phyloP scores from a whole-genome alignment of 2,329 filamentous ascomycete species.

The Akanthomyces uredinophilus region DNA sequence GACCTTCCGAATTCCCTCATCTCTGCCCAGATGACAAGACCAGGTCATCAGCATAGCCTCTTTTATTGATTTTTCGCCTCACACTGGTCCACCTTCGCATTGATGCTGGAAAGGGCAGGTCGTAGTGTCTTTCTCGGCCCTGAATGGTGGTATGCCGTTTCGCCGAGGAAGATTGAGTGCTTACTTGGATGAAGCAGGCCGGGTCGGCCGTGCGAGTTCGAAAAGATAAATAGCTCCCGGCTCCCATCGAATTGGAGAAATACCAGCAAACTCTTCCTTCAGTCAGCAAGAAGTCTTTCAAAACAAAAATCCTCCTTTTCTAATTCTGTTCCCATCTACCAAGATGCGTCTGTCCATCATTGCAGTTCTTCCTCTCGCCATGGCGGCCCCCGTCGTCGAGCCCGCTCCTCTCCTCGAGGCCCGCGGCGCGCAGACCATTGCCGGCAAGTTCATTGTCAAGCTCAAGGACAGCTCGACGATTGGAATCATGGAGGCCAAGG shows the following conservation, averaged over 20 bases:
- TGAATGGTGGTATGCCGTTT: neutral
- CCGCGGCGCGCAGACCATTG: constrained; percentile 16
- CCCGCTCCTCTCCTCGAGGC: constrained; percentile 11
- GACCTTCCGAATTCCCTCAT: constrained; percentile 6
- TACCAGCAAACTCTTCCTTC: neutral
- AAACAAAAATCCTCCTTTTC: neutral
- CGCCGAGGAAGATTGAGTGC: neutral
- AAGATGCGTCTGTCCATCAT: constrained; percentile 21
- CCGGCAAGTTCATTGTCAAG: constrained; percentile 26
- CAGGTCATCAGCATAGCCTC: neutral
- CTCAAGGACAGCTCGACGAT: constrained; percentile 19
- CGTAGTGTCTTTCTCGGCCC: neutral
- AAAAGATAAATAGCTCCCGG: constrained; percentile 6
- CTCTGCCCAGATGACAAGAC: neutral
- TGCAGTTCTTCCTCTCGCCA: constrained; percentile 19
- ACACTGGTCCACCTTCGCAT: neutral
- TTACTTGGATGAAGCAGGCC: neutral
- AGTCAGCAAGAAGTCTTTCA: neutral
- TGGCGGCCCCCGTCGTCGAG: constrained; percentile 13
- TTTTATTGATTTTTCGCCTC: neutral
- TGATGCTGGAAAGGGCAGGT: constrained; percentile 6
- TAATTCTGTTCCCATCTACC: neutral
- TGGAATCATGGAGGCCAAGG: constrained; percentile 1
- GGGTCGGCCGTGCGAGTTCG: too few relatives aligned
- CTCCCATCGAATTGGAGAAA: neutral